Evolutionary conservation across 495 filamentous ascomycete genomes (phyloP), one percentile per base, ranked within the genome.

Genomic region (Jackrogersella minutella): DNA sequence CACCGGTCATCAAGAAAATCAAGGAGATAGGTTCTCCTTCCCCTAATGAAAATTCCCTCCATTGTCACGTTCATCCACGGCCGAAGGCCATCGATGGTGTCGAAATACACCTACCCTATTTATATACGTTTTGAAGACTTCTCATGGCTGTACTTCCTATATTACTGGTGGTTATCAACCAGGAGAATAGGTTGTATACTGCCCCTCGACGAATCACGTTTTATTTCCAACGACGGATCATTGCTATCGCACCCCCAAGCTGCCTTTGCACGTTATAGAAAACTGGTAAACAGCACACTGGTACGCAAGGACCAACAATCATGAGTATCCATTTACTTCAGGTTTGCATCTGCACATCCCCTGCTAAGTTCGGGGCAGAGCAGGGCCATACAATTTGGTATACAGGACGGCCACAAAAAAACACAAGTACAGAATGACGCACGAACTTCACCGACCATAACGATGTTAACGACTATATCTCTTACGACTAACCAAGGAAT

Each of bases 261-360:
- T 34, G 37, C 19, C 39, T 53, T 39, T 61, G 28, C 67, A 63
- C 52, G 58, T 58, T 66, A 70, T 62, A 70, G 62, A 66, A 26
- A 66, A 24, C 26, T 34, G 62, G 57, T 73, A 49, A 67, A 76
- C 64, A 76, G 74, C 71, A 70, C 53, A 71, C 55, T 54, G 52
- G 74, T 68, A 68, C 68, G 64, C 58, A 44, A 71, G 47, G 31
- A 46, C 51, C 75, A 34, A 65, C 68, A 37, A 51, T 22, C 28
- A 49, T 58, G 13, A 51, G 59, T 28, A 34, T 40, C 28, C 17
- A 40, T 33, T 39, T 44, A 30, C 26, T 47, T 64, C 28, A 49
- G n/a, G 39, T 47, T 64, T 31, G 14, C 49, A n/a, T 40, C 53
- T 26, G n/a, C 53, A 44, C 11, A 36, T 10, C 17, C 16, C 21